Percentiles rank a stretch among this genome's conserved stretches.
phyloP scores from a whole-genome alignment of 129 eudicot genomes.

The Flaveria linearis region DNA sequence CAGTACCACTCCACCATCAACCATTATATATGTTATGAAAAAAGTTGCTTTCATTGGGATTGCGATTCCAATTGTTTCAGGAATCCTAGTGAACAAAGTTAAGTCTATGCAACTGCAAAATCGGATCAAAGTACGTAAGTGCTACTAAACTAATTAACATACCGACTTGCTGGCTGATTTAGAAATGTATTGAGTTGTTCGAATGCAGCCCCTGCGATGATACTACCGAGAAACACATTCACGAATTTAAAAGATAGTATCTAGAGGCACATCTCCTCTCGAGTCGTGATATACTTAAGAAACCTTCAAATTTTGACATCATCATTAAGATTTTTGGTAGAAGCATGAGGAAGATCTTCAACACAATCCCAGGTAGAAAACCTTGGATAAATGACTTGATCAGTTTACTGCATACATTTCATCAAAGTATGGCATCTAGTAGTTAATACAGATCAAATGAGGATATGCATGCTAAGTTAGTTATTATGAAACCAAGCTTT shows the following conservation, averaged over 20 bases:
- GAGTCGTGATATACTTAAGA: constrained; percentile 62
- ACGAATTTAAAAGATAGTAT: constrained; percentile 78
- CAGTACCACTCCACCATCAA: constrained; percentile 98
- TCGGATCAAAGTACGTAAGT: not conserved
- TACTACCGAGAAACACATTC: constrained; percentile 85
- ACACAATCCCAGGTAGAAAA: constrained; percentile 78
- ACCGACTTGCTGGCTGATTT: constrained; percentile 72
- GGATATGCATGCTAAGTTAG: too few relatives aligned
- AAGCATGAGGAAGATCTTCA: constrained; percentile 80
- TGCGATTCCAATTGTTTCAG: constrained; percentile 70
- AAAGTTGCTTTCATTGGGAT: constrained; percentile 96
- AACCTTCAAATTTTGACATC: constrained; percentile 94
- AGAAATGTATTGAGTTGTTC: constrained; percentile 75
- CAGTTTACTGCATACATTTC: constrained; percentile 48
- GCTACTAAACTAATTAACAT: constrained; percentile 23
- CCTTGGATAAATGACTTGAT: constrained; percentile 87
- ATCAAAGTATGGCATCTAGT: too few relatives aligned
- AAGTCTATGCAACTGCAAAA: not conserved
- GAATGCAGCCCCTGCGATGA: constrained; percentile 79
- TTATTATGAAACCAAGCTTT: too few relatives aligned
- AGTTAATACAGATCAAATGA: not conserved
- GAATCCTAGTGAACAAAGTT: constrained; percentile 43
- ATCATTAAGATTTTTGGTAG: constrained; percentile 82
- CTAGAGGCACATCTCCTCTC: constrained; percentile 86
- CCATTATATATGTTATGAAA: constrained; percentile 92